These are phyloP conservation scores for Solanum chacoense DNA, from an alignment of 305 asterid species.

Conservation along the genomic window DNA sequence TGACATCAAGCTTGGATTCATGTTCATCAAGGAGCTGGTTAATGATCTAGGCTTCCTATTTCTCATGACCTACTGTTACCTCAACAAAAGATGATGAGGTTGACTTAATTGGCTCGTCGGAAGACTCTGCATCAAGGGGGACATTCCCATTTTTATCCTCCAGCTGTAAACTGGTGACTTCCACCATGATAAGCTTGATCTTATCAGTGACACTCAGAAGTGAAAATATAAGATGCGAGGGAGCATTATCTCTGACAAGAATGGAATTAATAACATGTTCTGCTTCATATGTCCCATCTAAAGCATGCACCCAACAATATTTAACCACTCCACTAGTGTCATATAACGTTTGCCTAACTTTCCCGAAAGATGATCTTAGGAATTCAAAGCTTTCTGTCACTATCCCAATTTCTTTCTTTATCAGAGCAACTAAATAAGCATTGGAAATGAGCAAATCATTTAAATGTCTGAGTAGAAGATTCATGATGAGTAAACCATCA, in stretches of 20 bases:
- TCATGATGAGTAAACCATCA: background rate
- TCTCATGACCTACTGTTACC: background rate
- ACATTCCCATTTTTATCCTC: background rate
- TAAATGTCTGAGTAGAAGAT: background rate
- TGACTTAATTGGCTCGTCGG: background rate
- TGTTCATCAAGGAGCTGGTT: background rate
- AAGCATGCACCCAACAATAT: background rate
- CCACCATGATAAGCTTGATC: background rate
- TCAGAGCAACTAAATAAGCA: too few relatives aligned
- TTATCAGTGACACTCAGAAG: too few relatives aligned
- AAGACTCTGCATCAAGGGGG: background rate
- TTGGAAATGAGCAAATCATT: background rate
- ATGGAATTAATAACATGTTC: background rate
- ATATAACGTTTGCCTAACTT: background rate
- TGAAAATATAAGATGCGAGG: background rate
- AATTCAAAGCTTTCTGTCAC: background rate
- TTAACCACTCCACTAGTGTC: background rate
- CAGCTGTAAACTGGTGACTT: background rate
- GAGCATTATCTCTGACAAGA: background rate
- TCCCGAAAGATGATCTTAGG: background rate
- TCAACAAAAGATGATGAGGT: background rate
- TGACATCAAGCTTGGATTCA: background rate
- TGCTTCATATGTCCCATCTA: background rate
- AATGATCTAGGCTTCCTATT: background rate
- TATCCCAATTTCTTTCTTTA: too few relatives aligned